Evolutionary conservation across 257 asterid species (phyloP).

Genomic region (Paraleonurus japonicus): DNA sequence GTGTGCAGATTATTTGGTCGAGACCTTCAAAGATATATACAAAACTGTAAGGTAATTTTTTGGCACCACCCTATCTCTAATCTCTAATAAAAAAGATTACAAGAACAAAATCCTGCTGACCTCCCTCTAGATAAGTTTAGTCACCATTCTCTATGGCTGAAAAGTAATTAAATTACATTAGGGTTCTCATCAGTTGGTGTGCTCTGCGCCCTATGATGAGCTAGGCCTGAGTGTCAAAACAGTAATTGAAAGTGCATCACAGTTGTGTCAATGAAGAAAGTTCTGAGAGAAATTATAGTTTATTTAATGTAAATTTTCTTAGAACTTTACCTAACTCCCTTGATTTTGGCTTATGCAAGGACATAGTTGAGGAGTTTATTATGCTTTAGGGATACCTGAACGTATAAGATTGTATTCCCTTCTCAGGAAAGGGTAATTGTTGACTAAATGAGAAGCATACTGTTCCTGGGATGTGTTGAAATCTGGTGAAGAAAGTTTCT

Average conservation of each 20-base stretch:
- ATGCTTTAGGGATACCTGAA: neutral
- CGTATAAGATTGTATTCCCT: neutral
- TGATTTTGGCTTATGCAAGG: neutral
- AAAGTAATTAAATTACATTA: neutral
- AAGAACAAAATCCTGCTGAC: neutral
- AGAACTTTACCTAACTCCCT: neutral
- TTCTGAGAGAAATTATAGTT: neutral
- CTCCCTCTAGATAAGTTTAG: neutral
- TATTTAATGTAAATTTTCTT: neutral
- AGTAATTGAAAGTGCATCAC: neutral
- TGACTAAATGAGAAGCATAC: neutral
- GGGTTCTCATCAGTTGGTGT: neutral
- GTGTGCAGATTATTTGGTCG: conserved; percentile 72
- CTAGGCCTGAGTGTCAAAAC: neutral
- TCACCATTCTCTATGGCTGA: neutral
- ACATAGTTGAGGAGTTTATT: neutral
- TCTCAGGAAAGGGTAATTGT: neutral
- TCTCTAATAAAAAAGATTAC: neutral
- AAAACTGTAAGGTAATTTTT: conserved; percentile 63
- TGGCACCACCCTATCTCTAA: neutral
- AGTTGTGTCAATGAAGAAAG: neutral
- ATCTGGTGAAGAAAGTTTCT: neutral
- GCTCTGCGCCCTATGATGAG: neutral
- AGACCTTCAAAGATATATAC: conserved; percentile 64
- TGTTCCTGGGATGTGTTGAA: neutral